Evolutionary conservation across 345 rosid genomes (phyloP), one percentile per base, ranked within the genome.

Genomic region (Toxicodendron radicans): DNA sequence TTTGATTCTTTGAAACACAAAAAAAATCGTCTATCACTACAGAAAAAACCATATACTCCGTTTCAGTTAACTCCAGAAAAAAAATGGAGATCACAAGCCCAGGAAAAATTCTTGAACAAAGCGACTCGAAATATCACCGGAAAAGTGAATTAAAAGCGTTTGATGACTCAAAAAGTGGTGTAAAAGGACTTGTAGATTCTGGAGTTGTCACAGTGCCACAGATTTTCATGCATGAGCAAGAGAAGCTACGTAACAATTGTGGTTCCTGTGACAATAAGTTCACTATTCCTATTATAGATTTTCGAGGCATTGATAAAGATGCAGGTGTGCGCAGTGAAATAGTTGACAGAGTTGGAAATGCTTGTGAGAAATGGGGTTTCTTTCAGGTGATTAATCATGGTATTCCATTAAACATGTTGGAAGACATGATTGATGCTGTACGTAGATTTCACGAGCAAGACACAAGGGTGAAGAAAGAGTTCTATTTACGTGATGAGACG

Each of bases 361-460:
- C 85, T 0, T 78, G 83, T 0, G 84, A 81, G 80, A 57, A 70
- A 0, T 88, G 87, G 88, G 89, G 89, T 5, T 73, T 88, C 62
- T 84, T 88, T 46, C 90, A 81, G 56, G 68, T 82, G 33, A 71
- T 84, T 12, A 84, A 86, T 20, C 90, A 88, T 27, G 81, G 83
- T 35, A 83, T 88, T 70, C 84, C 85, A 1, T 17, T 11, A 2
- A 71, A 35, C 5, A 58, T 79, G 63, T 76, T 86, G 75, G 75
- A 79, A 12, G 84, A 76, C 17, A 57, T 83, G 33, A 14, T 84
- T 20, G 56, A 84, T 27, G 85, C 78, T 1, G 51, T 84, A 13
- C 51, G 73, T 2, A 71, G 78, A 58, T 88, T 84, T 71, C 82
- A 81, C 9, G 85, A 84, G 52, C 82, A 83, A 35, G 87, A 84